Conservation (phyloP, 2,329 filamentous ascomycete species). For the Pseudocercospora musae region DNA sequence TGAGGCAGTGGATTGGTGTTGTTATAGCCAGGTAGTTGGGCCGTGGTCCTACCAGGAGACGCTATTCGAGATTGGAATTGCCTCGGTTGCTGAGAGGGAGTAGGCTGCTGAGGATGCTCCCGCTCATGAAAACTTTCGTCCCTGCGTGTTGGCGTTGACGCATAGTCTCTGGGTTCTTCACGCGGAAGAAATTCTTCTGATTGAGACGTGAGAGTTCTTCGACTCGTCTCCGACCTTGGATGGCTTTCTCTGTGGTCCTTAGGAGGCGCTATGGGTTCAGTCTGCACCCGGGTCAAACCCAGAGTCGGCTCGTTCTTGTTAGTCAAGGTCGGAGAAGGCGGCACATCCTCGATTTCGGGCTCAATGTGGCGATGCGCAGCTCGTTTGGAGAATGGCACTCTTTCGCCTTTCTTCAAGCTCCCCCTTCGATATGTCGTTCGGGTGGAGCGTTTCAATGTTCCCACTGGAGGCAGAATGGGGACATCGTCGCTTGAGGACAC, state of each 20-base stretch:
- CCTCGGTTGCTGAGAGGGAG: slow-evolving; percentile 41
- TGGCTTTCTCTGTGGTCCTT: slow-evolving; percentile 49
- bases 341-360: slow-evolving; percentile 54
- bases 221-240: slow-evolving; percentile 57
- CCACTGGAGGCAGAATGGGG: slow-evolving; percentile 76
- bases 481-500: slow-evolving; percentile 61
- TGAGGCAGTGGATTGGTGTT: slow-evolving; percentile 50
- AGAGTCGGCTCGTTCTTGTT: slow-evolving; percentile 46
- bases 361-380: slow-evolving; percentile 61
- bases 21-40: slow-evolving; percentile 48
- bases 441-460: slow-evolving; percentile 81
- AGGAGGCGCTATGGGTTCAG: slow-evolving; percentile 61
- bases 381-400: slow-evolving; percentile 71
- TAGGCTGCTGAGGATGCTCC: slow-evolving; percentile 26
- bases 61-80: slow-evolving; percentile 57
- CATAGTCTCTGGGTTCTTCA: slow-evolving; percentile 5
- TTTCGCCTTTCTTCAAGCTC: slow-evolving; percentile 76
- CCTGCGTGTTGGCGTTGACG: slow-evolving; percentile 6
- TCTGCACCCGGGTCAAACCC: slow-evolving; percentile 61
- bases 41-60: slow-evolving; percentile 55
- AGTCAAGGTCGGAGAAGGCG: slow-evolving; percentile 43
- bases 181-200: slow-evolving; percentile 29
- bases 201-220: slow-evolving; percentile 41
- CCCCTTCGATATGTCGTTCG: slow-evolving; percentile 88
- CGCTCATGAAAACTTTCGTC: slow-evolving; percentile 16